A percentile compares a stretch with the other conserved stretches of the same genome.
Evolutionary conservation across 352 stramenopile species (phyloP).

Genomic region (Blastocystis sp.): DNA sequence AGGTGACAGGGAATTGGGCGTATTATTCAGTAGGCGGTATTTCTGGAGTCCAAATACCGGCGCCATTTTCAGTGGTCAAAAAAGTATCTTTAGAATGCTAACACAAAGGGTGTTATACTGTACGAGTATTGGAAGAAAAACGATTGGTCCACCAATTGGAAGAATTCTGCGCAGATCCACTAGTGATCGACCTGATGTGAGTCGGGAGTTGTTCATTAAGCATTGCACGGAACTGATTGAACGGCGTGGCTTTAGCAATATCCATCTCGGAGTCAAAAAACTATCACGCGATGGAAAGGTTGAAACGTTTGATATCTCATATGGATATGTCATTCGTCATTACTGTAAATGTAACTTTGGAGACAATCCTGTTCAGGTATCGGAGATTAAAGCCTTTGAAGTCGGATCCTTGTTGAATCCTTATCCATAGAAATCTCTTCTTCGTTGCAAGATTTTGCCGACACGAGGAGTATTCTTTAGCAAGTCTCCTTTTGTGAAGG

Average conservation of each 20-base stretch:
- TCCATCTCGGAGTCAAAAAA: slow-evolving; percentile 10
- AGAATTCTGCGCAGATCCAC: not conserved
- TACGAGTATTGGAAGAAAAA: no score
- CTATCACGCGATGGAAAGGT: not conserved
- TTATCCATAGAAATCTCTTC: slow-evolving; percentile 23
- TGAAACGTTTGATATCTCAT: slow-evolving; percentile 43
- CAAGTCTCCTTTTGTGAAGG: slow-evolving; percentile 16
- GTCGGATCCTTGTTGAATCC: not conserved
- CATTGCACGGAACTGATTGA: slow-evolving; percentile 46
- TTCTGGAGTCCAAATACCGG: no score
- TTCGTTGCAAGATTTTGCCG: slow-evolving; percentile 19
- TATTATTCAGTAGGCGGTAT: no score
- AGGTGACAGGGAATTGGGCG: no score
- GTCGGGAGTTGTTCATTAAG: slow-evolving; percentile 33
- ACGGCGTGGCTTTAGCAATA: not conserved
- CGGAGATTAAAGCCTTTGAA: slow-evolving; percentile 57
- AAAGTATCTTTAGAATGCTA: no score
- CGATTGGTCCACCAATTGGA: not conserved
- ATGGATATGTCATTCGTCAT: slow-evolving; percentile 7
- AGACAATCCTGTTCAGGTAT: not conserved
- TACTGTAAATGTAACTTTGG: slow-evolving; percentile 56
- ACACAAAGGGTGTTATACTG: no score
- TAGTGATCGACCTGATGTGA: not conserved
- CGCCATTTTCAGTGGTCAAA: no score
- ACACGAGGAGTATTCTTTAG: slow-evolving; percentile 53